Conservation (phyloP, 768 basidiomycete genomes). For the Phanerodontia chrysosporium region DNA sequence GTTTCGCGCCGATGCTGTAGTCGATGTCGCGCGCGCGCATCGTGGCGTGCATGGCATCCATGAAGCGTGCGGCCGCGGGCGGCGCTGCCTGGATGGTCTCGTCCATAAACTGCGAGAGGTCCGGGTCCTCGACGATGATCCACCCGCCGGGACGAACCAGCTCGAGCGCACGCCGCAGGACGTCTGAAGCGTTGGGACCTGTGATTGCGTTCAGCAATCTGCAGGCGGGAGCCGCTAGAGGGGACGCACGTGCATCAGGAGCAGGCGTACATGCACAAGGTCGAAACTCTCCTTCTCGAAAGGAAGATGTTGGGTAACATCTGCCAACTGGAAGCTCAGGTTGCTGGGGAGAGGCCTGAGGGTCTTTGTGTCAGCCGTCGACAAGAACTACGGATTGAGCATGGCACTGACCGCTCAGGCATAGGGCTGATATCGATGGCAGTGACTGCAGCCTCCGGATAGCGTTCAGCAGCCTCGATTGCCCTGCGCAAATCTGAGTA, state of each 20-base stretch:
- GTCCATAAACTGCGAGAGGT: not conserved
- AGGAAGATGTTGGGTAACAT: not conserved
- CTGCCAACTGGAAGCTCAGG: not conserved
- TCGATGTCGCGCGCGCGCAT: not conserved
- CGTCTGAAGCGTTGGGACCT: not conserved
- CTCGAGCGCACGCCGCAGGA: not conserved
- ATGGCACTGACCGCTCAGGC: not conserved
- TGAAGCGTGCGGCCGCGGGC: not conserved
- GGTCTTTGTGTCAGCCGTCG: not conserved
- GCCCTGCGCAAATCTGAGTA: not conserved
- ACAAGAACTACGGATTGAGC: not conserved
- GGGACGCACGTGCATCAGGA: not conserved
- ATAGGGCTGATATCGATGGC: not conserved
- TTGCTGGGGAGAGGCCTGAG: not conserved
- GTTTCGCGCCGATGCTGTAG: not conserved
- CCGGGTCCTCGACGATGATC: not conserved
- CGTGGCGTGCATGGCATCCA: not conserved
- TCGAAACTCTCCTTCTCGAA: not conserved
- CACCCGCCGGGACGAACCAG: not conserved
- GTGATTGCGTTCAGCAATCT: too few species aligned
- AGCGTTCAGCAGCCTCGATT: not conserved
- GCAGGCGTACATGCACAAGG: not conserved
- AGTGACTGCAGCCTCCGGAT: not conserved
- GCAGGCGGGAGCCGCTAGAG: too few species aligned
- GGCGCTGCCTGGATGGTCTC: not conserved